Evolutionary conservation across 768 basidiomycete genomes (phyloP), one percentile per base, ranked within the genome.

Genomic region (Paxillus ammoniavirescens): DNA sequence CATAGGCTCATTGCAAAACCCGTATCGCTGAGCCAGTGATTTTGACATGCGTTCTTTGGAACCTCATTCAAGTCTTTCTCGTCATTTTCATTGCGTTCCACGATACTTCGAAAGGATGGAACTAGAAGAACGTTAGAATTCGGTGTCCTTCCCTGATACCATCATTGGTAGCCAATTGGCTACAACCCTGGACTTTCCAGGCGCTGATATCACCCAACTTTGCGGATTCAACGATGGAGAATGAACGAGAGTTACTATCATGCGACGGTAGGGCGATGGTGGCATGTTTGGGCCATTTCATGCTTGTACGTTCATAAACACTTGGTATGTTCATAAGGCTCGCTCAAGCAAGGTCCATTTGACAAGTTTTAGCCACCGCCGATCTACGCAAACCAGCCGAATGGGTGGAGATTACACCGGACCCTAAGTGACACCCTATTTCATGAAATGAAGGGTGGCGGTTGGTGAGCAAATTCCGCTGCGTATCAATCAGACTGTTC

Each of bases 401-500:
- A 65, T 53, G 18, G 49, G 52, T 59, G 52, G 61, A 58, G 47
- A 58, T 58, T 51, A 50, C 53, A 54, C 49, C 52, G 47, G 48
- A 65, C 57, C 64, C 62, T 67, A 56, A 50, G 57, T 50, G 30
- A 33, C 54, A 30, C 51, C 42, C 50, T 41, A 8, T 41, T 64
- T 51, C 48, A 60, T 59, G 54, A 57, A 61, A 60, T 58, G 56
- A 57, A 58, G 53, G 54, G 55, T 38, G 41, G 46, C 49, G 53
- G 52, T 52, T 55, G 12, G 50, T 52, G 43, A 52, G 53, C 55
- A 54, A 42, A 52, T 57, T 47, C 37, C 43, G 33, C 57, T 57
- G 35, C 55, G 51, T 44, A 50, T 37, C 52, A 53, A 56, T 53
- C 15, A 38, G 18, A 51, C 23, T 28, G 28, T 50, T 60, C 45